phyloP scores from a whole-genome alignment of 2,329 filamentous ascomycete species.

The Claviceps pazoutovae region DNA sequence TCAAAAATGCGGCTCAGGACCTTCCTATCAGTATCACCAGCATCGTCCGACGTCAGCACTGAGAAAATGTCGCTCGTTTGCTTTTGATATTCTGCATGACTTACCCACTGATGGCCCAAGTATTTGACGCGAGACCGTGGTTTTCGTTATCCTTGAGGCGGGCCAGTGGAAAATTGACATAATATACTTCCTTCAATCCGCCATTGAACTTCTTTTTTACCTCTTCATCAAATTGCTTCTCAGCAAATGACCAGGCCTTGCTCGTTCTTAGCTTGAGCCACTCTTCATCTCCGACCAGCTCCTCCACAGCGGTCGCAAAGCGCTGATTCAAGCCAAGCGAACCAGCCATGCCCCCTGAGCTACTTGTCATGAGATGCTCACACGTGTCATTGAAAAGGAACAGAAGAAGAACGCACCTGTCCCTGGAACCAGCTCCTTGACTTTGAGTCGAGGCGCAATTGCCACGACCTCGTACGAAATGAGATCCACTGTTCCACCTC shows the following conservation, averaged over 20 bases:
- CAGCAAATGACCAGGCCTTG: conserved; percentile 5
- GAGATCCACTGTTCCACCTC: conserved; percentile 39
- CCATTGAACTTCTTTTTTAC: conserved; percentile 11
- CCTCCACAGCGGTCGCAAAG: conserved; percentile 9
- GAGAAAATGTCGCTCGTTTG: neutral
- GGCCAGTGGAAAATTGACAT: conserved; percentile 10
- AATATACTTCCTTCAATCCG: conserved; percentile 4
- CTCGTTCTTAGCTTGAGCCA: conserved; percentile 5
- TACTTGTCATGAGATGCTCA: neutral
- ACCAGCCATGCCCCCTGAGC: conserved; percentile 11
- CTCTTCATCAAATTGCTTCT: conserved; percentile 9
- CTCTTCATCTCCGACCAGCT: conserved; percentile 8
- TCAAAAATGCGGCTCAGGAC: conserved; percentile 7
- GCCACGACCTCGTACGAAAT: conserved; percentile 34
- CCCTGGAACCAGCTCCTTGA: conserved; percentile 13
- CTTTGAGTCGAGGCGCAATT: conserved; percentile 6
- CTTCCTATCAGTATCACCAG: neutral
- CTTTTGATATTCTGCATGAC: neutral
- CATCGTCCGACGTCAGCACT: neutral
- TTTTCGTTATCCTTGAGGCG: conserved; percentile 8
- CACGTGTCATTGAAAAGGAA: no score
- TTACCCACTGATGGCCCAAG: conserved; percentile 11
- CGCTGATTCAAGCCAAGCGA: conserved; percentile 12
- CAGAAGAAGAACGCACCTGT: conserved; percentile 5
- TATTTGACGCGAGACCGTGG: conserved; percentile 2